Conservation (phyloP, 495 filamentous ascomycete species). For the Xylaria nigripes region DNA sequence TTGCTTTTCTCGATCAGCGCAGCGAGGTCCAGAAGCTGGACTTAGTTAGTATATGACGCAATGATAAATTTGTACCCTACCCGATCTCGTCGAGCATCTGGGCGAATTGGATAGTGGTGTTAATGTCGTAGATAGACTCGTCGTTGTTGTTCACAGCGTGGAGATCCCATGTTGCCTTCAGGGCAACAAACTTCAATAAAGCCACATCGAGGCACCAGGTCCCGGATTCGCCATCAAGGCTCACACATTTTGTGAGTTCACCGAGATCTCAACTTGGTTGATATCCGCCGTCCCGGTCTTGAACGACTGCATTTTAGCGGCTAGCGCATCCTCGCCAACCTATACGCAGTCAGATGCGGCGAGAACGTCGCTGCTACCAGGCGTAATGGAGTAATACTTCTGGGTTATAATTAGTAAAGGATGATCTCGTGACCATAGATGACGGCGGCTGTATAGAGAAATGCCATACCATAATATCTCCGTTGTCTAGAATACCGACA, state of each 20-base stretch:
- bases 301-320: conserved; percentile 34
- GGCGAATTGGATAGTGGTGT: conserved; percentile 31
- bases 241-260: conserved; percentile 35
- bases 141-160: conserved; percentile 41
- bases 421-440: not conserved
- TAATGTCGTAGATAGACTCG: conserved; percentile 35
- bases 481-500: conserved; percentile 33
- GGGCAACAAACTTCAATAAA: conserved; percentile 33
- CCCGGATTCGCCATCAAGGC: conserved; percentile 30
- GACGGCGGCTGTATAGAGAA: not conserved
- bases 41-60: conserved; percentile 31
- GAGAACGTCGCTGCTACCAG: conserved; percentile 29
- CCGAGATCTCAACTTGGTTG: conserved; percentile 33
- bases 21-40: conserved; percentile 27
- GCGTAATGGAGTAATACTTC: conserved; percentile 38
- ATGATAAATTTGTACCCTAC: conserved; percentile 37
- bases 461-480: conserved; percentile 30
- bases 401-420: not conserved
- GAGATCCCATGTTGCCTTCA: conserved; percentile 32
- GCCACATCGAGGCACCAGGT: conserved; percentile 20
- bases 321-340: conserved; percentile 31
- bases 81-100: conserved; percentile 32
- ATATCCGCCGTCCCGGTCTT: conserved; percentile 26
- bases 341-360: conserved; percentile 30
- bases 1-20: conserved; percentile 25